Base-by-base conservation (phyloP, 177 flowering plant genomes). In the Vitis hybrid region DNA sequence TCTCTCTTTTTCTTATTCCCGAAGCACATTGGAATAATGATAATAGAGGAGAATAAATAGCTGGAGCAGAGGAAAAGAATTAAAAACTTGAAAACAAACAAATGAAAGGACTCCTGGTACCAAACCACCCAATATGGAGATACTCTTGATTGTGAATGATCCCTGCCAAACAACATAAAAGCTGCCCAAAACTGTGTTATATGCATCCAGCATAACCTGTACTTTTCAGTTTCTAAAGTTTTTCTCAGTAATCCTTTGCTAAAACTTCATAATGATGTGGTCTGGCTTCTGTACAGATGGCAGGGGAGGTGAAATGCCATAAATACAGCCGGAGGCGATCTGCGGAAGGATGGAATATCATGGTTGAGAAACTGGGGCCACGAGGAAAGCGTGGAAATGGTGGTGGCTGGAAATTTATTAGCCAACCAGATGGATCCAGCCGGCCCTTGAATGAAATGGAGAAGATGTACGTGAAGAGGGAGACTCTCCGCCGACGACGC, bases 361-460 rank as follows among this genome's bases (percentile, higher is more conserved):
- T 87, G 4, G 88, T 95, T 3, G 97, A 95, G 87, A 91, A 90
- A 76, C 60, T 95, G 59, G 98, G 97, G 11, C 63, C 86, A 2
- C 72, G 73, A 49, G 97, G 93, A 20, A 95, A 90, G 81, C 91
- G 95, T 68, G 98, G 97, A 62, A 77, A 76, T 69, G 89, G 94
- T 44, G 97, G 97, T 52, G 97, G 98, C 44, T 89, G 92, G 95
- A 93, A 88, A 74, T 91, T 90, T 77, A 84, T 91, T 14, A 93
- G 95, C 80, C 52, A 78, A 78, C 92, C 98, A 13, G 94, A 95
- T 77, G 98, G 98, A 11, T 92, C 98, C 1, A 92, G 86, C 72
- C 83, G 97, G 53, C 86, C 92, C 1, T 75, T 95, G 52, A 86
- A 95, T 68, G 98, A 92, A 56, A 80, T 73, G 74, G 99, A 93